These are phyloP conservation scores for Fragaria iinumae DNA, from an alignment of 306 rosid genomes.

Conservation along the genomic window DNA sequence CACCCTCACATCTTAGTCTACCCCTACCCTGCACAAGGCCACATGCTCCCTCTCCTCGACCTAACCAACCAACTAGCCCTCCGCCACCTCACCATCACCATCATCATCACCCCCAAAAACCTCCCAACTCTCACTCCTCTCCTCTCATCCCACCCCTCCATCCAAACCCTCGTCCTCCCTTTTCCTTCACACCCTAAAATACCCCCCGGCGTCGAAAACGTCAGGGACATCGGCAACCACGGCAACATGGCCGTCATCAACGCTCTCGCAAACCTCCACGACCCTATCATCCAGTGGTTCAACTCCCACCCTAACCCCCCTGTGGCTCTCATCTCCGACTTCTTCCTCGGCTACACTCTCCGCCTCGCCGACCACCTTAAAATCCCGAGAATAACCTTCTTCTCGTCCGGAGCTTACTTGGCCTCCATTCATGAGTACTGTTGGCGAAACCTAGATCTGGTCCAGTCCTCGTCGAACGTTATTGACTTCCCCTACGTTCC, in stretches of 20 bases:
- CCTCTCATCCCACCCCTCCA: slow-evolving; percentile 48
- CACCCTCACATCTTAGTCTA: slow-evolving; percentile 48
- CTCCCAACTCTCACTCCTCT: slow-evolving; percentile 42
- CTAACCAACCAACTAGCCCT: slow-evolving; percentile 51
- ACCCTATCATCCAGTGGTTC: slow-evolving; percentile 43
- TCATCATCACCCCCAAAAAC: slow-evolving; percentile 64
- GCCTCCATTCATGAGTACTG: slow-evolving; percentile 17
- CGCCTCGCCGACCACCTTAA: slow-evolving; percentile 29
- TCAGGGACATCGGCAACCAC: slow-evolving; percentile 49
- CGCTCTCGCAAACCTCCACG: slow-evolving; percentile 36
- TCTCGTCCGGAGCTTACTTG: slow-evolving; percentile 18
- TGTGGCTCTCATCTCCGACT: slow-evolving; percentile 49
- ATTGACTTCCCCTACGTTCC: slow-evolving; percentile 32
- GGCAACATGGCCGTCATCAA: slow-evolving; percentile 42
- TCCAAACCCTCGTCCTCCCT: slow-evolving; percentile 50
- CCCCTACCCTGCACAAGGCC: slow-evolving; percentile 82
- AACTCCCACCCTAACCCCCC: slow-evolving; percentile 49
- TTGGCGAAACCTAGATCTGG: background rate
- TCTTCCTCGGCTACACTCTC: slow-evolving; percentile 54
- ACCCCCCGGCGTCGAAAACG: slow-evolving; percentile 45
- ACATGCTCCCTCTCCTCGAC: slow-evolving; percentile 57
- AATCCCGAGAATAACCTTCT: slow-evolving; percentile 37
- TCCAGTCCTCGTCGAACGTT: slow-evolving; percentile 5
- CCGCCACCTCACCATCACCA: slow-evolving; percentile 37
- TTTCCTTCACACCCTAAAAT: slow-evolving; percentile 64